Evolutionary conservation across 2,329 filamentous ascomycete genomes (phyloP), one percentile per base, ranked within the genome.

Genomic region (Verticillium albo-atrum): DNA sequence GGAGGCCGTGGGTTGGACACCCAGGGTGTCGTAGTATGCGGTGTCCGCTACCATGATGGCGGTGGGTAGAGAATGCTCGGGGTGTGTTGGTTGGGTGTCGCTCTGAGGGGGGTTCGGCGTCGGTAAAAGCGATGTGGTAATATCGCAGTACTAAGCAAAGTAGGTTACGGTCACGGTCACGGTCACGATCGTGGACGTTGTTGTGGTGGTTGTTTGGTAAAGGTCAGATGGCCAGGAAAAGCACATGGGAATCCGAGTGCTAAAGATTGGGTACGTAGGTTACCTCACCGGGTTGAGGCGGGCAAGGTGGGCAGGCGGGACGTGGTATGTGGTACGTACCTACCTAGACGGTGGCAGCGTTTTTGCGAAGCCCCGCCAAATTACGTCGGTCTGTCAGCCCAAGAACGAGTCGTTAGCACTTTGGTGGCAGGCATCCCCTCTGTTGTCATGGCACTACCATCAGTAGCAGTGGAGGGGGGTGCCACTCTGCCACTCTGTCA

Each of bases 1-100:
- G 42, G 91, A 89, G 30, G 93, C 94, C 59, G 89, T 91, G 65
- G 92, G 89, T 77, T 88, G 81, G 69, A 97, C 92, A 71, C 90
- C 91, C 42, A 97, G 82, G 67, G 86, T 87, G 76, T 97, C 92
- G 77, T 96, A 96, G 77, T 96, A 96, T 67, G 86, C 79, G 60
- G 91, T 96, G 75, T 96, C 92, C 69, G 89, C 90, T 68, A 95
- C 92, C 92, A 96, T 96, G 71, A 70, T 80, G 71, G 65, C 53
- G 32, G n/a, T 47, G n/a, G 42, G 42, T 47, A 23, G 42, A 12
- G 14, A 20, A 12, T 47, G n/a, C 20, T 47, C 42, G 54, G 54
- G 32, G 25, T 25, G 25, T 47, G 23, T 7, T 47, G 42, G 42
- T 25, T 9, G 42, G 42, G n/a, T 47, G 25, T 53, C 51, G 20